Percentiles rank a stretch among this genome's conserved stretches.
phyloP scores from a whole-genome alignment of 768 basidiomycete species.

The Podaxis mareebaensis region DNA sequence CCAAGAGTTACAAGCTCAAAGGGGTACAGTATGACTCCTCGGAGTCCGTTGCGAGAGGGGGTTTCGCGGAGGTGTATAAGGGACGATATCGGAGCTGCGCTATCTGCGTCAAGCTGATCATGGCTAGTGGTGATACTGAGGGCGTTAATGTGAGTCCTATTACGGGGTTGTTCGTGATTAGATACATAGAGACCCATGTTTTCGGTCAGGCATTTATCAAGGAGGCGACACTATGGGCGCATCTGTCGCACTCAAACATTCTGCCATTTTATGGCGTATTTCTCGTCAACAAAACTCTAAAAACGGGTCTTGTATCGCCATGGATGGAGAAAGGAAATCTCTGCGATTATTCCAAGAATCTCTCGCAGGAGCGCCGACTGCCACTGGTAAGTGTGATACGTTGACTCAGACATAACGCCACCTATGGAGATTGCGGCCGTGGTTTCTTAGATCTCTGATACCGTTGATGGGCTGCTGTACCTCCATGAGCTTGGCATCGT shows the following conservation, averaged over 20 bases:
- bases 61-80: not conserved
- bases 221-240: constrained; percentile 34
- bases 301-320: constrained; percentile 20
- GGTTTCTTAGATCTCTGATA: not conserved
- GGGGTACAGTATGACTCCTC: not conserved
- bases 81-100: not conserved
- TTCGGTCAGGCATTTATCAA: not conserved
- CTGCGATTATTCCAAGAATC: constrained; percentile 15
- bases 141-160: not conserved
- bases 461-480: not conserved
- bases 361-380: constrained; percentile 12
- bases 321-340: constrained; percentile 25
- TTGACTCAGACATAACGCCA: not conserved
- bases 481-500: not conserved
- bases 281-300: constrained; percentile 1
- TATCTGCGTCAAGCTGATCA: not conserved
- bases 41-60: not conserved
- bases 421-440: not conserved
- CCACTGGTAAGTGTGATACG: constrained; percentile 16
- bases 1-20: not conserved
- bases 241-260: constrained; percentile 35
- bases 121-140: not conserved
- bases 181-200: not conserved
- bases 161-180: not conserved
- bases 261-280: constrained; percentile 36